Evolutionary conservation across 1,139 yeast species (phyloP), one percentile per base, ranked within the genome.

Genomic region (Wickerhamiella infanticola): DNA sequence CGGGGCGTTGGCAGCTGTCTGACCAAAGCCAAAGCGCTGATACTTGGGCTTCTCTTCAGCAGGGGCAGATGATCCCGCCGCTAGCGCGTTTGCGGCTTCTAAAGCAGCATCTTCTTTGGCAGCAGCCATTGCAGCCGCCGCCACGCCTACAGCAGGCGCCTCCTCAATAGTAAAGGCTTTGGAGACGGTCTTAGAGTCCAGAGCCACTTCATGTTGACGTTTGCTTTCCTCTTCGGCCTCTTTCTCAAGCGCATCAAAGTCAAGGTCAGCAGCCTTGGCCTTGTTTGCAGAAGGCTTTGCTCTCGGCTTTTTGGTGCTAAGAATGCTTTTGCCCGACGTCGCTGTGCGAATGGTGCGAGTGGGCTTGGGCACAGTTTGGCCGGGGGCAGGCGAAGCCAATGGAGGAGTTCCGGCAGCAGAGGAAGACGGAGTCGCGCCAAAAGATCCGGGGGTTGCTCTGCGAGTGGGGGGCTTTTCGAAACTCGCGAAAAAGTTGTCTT

Each of bases 181-280:
- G 9, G 33, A 25, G 9, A 29, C 7, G 23, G 40, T 1, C 4
- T 29, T 24, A 24, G 24, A n/a, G 31, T 38, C 40, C 13, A 38
- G 25, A 23, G 24, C 25, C 29, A 38, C 13, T 26, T 38, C 40
- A 23, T 38, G 40, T 31, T 38, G 40, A 31, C 40, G 40, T 11
- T 38, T 38, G 4, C 25, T 23, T 13, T 88, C 96, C 56, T 74
- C 73, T 62, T 80, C 76, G 26, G 96, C 97, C 58, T 80, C 81
- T 60, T 74, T 79, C 62, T 86, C 97, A 53, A 86, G 79, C 56
- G 82, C 94, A 54, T 90, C 97, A 57, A 90, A 90, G 62, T 90
- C 95, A 50, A 90, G 74, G 27, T 67, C 66, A 35, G 50, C 58
- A 5, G 64, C 63, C 58, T 76, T 77, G 29, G 49, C 35, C 56